Base-by-base conservation (phyloP, 2,329 filamentous ascomycete genomes). In the Mycocentrospora acerina region DNA sequence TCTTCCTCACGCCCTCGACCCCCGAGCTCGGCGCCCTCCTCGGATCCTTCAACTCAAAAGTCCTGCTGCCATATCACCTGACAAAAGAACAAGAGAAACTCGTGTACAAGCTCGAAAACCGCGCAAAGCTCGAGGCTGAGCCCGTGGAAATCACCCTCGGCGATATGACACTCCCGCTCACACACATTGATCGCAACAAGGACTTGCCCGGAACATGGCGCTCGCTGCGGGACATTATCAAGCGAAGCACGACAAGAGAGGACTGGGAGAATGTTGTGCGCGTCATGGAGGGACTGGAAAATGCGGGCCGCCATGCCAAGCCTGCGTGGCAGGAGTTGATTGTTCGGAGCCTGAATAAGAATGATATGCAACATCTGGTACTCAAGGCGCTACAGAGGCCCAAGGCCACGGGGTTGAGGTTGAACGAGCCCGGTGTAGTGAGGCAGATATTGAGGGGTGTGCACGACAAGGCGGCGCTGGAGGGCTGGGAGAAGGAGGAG, bases 51-150 rank as follows among this genome's bases (percentile, higher is more conserved):
- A 72, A 73, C 45, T 60, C 58, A 30, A 69, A 70, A 34, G 54
- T 75, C 49, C 65, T 76, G 41, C 62, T 75, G 15, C 73, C 73
- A 11, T 38, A 39, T 6, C 68, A 72, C 53, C 66, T 77, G 35
- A 66, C 60, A 40, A 45, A 53, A 12, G 59, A 62, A 26, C 71
- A 75, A 47, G 52, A 61, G 19, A 58, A 64, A 41, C 65, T 75
- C 19, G 67, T 76, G 47, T 74, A 68, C 60, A 54, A 57, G 30
- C 42, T 60, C 13, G 65, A 69, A 24, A 60, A 70, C 57, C 58
- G 59, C n/a, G 55, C 68, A 29, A 62, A 64, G 26, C 67, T 76
- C 24, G 59, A 68, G 32, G 66, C 60, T 17, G 64, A 72, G 38
- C 71, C 72, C 22, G 61, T 70, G 25, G 66, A 68, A 22, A 66